Evolutionary conservation across 306 rosid species (phyloP), one percentile per base, ranked within the genome.

Genomic region (Inga leiocalycina): DNA sequence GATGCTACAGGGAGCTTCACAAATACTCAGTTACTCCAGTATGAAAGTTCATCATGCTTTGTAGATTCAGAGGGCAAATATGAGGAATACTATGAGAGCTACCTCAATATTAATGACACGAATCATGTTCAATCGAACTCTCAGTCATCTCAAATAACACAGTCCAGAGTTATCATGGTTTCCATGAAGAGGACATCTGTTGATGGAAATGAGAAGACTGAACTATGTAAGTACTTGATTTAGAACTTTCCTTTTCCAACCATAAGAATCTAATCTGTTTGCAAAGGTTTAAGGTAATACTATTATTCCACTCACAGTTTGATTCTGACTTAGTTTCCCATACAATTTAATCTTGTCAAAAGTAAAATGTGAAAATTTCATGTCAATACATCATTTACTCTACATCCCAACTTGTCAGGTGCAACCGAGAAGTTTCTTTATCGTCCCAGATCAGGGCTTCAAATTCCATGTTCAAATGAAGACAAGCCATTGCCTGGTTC

Each of bases 51-150:
- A 35, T 87, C 92, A 16, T 80, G 92, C 82, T 79, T 85, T 74
- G 86, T 89, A 37, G 95, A 91, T 34, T 79, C 78, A 54, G 90
- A 87, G 59, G 54, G 82, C 24, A 82, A 76, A 74, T 87, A 86
- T 77, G 93, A 92, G 82, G 96, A 79, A 27, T 88, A 82, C 79
- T 92, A 88, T 48, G 92, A 87, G 83, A 90, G 96, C 32, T 87
- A 84, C 74, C 76, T 87, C 57, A 86, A 89, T 79, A 82, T 88
- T 16, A 90, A 88, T 67, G 95, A 89, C 22, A 35, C 43, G 22
- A 35, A 67, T 35, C 44, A 35, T 13, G 44, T 34, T 34, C 71
- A 66, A 34, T 64, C 20, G 43, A 65, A 30, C 34, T 30, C 71
- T 30, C 71, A 65, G 34, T 30, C n/a, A 3, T 65, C 71, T 13